A percentile compares a stretch with the other conserved stretches of the same genome.
These are phyloP conservation scores for Colletotrichum noveboracense DNA, from an alignment of 2,329 filamentous ascomycete genomes.

Conservation along the genomic window DNA sequence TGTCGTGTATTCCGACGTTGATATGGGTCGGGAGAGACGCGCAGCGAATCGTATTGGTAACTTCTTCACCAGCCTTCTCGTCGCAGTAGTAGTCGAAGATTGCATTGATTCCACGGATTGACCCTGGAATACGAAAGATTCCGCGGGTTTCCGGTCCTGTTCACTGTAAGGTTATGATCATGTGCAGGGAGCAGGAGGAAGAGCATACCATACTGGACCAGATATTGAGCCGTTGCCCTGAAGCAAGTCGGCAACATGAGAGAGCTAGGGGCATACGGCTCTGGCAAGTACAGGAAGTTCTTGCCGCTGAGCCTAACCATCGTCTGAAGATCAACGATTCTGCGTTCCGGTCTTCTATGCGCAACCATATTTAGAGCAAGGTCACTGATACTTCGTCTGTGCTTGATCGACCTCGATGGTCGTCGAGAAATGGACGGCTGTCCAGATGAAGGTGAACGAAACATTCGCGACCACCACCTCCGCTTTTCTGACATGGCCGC, in stretches of 20 bases:
- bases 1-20: constrained; percentile 64
- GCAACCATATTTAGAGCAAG: constrained; percentile 52
- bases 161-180: constrained; percentile 18
- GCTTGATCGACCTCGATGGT: constrained; percentile 31
- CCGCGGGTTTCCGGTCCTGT: constrained; percentile 54
- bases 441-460: constrained; percentile 28
- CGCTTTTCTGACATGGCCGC: constrained; percentile 31
- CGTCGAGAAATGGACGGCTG: background rate
- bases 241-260: constrained; percentile 69
- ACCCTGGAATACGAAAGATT: constrained; percentile 69
- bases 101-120: constrained; percentile 57
- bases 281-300: constrained; percentile 64
- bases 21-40: constrained; percentile 67
- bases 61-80: constrained; percentile 50
- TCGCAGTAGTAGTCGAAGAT: constrained; percentile 69
- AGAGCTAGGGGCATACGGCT: constrained; percentile 61
- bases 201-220: constrained; percentile 63
- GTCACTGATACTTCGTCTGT: constrained; percentile 62
- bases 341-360: constrained; percentile 45
- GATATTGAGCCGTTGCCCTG: constrained; percentile 68
- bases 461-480: constrained; percentile 43
- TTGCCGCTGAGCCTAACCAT: constrained; percentile 68
- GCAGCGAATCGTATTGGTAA: constrained; percentile 63
- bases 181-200: background rate
- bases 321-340: constrained; percentile 58